These are phyloP conservation scores for Eurotiales sp. DNA, from an alignment of 2,329 filamentous ascomycete species.

Conservation along the genomic window DNA sequence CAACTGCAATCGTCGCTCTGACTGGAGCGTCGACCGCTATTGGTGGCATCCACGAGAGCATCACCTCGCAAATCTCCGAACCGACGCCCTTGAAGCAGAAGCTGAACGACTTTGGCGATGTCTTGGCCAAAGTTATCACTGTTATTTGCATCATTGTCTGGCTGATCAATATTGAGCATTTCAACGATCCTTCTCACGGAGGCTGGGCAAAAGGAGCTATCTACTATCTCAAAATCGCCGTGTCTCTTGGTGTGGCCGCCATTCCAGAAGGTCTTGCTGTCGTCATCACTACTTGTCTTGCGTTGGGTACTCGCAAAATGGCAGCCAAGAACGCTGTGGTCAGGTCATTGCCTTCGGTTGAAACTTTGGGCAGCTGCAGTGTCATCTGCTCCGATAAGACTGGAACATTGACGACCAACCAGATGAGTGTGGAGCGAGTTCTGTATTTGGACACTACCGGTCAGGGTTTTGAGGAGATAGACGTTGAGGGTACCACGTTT, in stretches of 20 bases:
- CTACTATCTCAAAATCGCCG: slow-evolving; percentile 99
- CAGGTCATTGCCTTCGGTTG: slow-evolving; percentile 90
- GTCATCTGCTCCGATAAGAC: slow-evolving; percentile 99
- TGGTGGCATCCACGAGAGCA: slow-evolving; percentile 98
- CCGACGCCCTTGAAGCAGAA: slow-evolving; percentile 98
- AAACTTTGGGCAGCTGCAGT: slow-evolving; percentile 97
- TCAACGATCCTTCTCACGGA: slow-evolving; percentile 89
- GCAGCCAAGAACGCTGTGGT: slow-evolving; percentile 97
- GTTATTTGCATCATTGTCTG: slow-evolving; percentile 95
- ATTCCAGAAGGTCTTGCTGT: slow-evolving; percentile 97
- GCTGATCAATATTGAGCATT: slow-evolving; percentile 98
- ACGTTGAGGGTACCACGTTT: slow-evolving; percentile 91
- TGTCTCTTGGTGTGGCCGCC: slow-evolving; percentile 94
- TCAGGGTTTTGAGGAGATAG: slow-evolving; percentile 73
- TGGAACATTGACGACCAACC: slow-evolving; percentile 94
- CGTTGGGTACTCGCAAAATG: slow-evolving; percentile 96
- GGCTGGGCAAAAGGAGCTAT: slow-evolving; percentile 95
- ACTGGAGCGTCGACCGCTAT: slow-evolving; percentile 91
- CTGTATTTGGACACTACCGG: slow-evolving; percentile 76
- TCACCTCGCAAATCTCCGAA: slow-evolving; percentile 94
- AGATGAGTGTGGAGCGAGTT: slow-evolving; percentile 96
- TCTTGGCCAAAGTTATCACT: slow-evolving; percentile 94
- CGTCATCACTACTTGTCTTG: slow-evolving; percentile 97
- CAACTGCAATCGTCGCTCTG: slow-evolving; percentile 82
- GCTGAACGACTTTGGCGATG: slow-evolving; percentile 95